These are phyloP conservation scores for Coemansia sp. DNA, from an alignment of 192 early-diverging fungal species.

Conservation along the genomic window DNA sequence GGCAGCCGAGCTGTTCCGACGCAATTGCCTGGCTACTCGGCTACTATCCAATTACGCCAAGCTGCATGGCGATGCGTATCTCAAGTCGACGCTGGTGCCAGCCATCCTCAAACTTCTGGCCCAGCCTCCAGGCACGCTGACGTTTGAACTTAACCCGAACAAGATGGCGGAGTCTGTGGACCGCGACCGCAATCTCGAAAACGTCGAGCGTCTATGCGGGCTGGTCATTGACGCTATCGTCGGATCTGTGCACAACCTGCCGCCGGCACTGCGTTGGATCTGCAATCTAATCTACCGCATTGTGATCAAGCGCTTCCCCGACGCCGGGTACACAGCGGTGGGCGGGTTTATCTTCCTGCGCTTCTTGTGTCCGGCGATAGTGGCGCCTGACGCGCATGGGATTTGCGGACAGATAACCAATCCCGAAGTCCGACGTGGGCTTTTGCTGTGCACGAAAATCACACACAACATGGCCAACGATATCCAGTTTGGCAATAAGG, in stretches of 20 bases:
- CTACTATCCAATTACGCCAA: conserved; percentile 84
- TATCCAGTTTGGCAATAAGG: conserved; percentile 92
- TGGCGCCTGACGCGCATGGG: conserved; percentile 82
- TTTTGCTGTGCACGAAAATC: conserved; percentile 89
- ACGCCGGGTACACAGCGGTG: conserved; percentile 81
- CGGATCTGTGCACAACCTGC: conserved; percentile 66
- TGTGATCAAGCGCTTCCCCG: conserved; percentile 79
- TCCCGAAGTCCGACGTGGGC: conserved; percentile 79
- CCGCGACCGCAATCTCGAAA: conserved; percentile 69
- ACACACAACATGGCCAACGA: conserved; percentile 97
- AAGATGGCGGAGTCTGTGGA: conserved; percentile 69
- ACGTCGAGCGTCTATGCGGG: conserved; percentile 74
- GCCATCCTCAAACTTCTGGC: conserved; percentile 68
- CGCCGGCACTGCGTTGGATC: conserved; percentile 71
- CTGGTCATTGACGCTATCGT: conserved; percentile 83
- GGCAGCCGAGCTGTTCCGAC: conserved; percentile 84
- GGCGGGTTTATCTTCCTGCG: conserved; percentile 95
- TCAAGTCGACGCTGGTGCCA: conserved; percentile 79
- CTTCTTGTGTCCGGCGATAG: conserved; percentile 94
- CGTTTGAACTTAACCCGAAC: conserved; percentile 88
- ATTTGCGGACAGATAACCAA: conserved; percentile 63
- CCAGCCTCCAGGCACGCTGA: conserved; percentile 65
- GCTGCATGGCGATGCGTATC: conserved; percentile 74
- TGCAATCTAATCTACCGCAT: conserved; percentile 77
- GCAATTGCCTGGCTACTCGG: conserved; percentile 89